These are phyloP conservation scores for Chiua virens DNA, from an alignment of 768 basidiomycete species.

Conservation along the genomic window DNA sequence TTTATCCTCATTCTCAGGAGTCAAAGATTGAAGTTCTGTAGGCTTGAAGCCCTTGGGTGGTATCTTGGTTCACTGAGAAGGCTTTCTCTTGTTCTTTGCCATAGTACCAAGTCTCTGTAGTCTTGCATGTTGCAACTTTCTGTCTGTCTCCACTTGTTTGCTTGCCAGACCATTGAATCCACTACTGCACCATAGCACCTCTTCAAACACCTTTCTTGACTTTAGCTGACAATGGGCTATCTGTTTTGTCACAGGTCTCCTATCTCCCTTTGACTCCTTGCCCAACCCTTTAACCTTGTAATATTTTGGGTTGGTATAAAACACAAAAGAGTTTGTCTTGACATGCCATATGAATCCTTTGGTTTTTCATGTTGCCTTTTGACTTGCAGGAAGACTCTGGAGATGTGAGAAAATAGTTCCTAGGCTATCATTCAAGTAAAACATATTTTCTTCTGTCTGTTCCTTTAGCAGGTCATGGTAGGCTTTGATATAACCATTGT, in stretches of 20 bases:
- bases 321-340: background rate
- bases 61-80: background rate
- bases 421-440: background rate
- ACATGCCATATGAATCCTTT: constrained; percentile 7
- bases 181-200: background rate
- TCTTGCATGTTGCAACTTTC: background rate
- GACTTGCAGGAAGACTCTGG: constrained; percentile 7
- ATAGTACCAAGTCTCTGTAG: background rate
- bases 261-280: background rate
- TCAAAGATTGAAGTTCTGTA: too few species aligned
- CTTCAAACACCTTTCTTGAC: constrained; percentile 1
- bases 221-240: background rate
- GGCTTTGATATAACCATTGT: background rate
- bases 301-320: constrained; percentile 1
- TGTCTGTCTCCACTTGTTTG: background rate
- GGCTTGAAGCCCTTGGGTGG: too few species aligned
- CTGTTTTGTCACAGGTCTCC: background rate
- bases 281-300: constrained; percentile 1
- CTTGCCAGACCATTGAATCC: background rate
- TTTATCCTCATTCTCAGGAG: too few species aligned
- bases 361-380: constrained; percentile 1
- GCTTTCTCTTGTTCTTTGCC: background rate
- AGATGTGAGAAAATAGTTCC: background rate
- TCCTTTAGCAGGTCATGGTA: background rate
- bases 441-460: background rate